Evolutionary conservation across 352 stramenopile genomes (phyloP).

Genomic region (Thalassiosira sp.): DNA sequence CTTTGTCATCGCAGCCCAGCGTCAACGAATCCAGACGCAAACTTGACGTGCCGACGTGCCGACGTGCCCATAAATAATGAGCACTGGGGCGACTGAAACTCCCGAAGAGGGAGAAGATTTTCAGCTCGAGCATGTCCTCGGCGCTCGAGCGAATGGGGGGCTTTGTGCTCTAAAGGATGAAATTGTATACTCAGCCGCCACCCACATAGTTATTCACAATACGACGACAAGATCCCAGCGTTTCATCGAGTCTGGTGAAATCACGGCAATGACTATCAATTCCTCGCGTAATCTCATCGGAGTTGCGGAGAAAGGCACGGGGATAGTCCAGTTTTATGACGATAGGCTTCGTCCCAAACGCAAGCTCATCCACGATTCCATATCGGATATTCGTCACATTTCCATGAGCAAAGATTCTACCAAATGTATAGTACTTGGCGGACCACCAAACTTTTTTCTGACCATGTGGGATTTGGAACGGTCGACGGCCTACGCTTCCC

Average conservation of each 20-base stretch:
- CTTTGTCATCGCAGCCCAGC: too few relatives aligned
- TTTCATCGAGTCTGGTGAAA: conserved; percentile 7
- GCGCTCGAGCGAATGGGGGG: neutral
- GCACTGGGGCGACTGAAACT: neutral
- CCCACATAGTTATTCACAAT: conserved; percentile 1
- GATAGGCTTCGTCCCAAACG: neutral
- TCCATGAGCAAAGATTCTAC: conserved; percentile 7
- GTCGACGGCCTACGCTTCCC: neutral
- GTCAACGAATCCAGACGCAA: too few relatives aligned
- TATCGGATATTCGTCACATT: neutral
- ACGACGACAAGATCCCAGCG: conserved; percentile 1
- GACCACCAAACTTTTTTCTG: neutral
- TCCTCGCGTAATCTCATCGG: neutral
- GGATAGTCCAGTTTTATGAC: neutral
- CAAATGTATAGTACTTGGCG: neutral
- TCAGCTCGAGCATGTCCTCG: conserved; percentile 17
- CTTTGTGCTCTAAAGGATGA: neutral
- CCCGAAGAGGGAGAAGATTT: neutral
- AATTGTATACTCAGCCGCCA: neutral
- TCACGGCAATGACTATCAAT: conserved; percentile 1
- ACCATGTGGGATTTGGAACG: conserved; percentile 4
- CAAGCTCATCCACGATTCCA: conserved; percentile 4
- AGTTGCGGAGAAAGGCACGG: conserved; percentile 6
- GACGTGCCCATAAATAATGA: too few relatives aligned
- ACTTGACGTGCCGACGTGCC: too few relatives aligned